Evolutionary conservation across 208 protist species (phyloP).

Genomic region (Leishmania tropica): DNA sequence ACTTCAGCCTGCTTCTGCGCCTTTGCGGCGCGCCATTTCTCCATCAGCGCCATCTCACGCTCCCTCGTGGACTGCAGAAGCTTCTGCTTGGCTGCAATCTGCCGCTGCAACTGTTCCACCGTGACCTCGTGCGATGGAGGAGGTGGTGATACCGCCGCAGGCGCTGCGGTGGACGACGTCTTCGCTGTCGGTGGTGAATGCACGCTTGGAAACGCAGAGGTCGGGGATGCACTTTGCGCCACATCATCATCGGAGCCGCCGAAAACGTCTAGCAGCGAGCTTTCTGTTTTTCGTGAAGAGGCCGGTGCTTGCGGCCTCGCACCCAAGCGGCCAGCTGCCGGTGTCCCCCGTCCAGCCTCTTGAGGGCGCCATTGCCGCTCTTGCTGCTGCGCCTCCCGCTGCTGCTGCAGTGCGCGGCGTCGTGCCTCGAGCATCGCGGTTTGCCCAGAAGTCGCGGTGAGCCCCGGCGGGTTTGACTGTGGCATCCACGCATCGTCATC

Average conservation of each 20-base stretch:
- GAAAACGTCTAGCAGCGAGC: constrained; percentile 28
- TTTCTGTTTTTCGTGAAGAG: constrained; percentile 14
- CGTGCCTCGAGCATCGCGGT: constrained; percentile 69
- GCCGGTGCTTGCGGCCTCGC: background rate
- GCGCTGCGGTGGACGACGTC: background rate
- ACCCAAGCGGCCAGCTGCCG: constrained; percentile 1
- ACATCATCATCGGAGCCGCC: constrained; percentile 10
- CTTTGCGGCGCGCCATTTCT: constrained; percentile 67
- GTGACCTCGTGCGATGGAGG: constrained; percentile 36
- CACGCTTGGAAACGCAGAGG: background rate
- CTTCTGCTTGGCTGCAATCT: constrained; percentile 71
- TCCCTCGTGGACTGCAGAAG: constrained; percentile 46
- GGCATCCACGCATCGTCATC: constrained; percentile 47
- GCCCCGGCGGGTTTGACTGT: constrained; percentile 1
- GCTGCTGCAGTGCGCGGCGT: constrained; percentile 49
- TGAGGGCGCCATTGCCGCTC: constrained; percentile 8
- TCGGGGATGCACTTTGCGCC: background rate
- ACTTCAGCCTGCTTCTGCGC: constrained; percentile 75
- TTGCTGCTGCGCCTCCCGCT: constrained; percentile 47
- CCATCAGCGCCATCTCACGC: constrained; percentile 56
- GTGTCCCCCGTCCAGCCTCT: background rate
- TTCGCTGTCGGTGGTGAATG: background rate
- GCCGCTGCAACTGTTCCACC: constrained; percentile 51
- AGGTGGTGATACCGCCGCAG: background rate
- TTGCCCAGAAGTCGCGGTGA: constrained; percentile 19